Evolutionary conservation across 352 stramenopile species (phyloP), one percentile per base, ranked within the genome.

Genomic region (Phytophthora melonis): DNA sequence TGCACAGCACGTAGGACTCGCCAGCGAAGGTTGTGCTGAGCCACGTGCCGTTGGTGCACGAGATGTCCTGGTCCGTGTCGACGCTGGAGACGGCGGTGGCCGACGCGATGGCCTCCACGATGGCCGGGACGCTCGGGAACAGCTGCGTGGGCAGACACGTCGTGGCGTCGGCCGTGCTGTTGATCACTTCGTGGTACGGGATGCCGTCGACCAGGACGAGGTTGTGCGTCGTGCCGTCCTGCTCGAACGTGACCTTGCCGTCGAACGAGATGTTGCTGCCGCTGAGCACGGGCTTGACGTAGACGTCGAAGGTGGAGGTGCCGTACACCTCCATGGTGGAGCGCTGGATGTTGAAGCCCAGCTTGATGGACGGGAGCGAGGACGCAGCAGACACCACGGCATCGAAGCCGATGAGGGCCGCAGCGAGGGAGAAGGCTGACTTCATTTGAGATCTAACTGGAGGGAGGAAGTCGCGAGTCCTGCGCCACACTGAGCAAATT

Each of bases 291-390:
- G 77, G 80, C 52, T 80, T 84, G 14, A 85, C 76, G 63, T 86
- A 77, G 34, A 88, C 68, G 25, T 83, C 72, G 16, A 89, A 87
- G 55, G 59, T 70, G 54, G 73, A 75, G 36, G 77, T 41, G n/a
- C 80, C 78, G 56, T 89, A 82, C 47, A 88, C 70, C 14, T 75
- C 70, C 81, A 91, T 89, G 19, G 81, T 79, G 54, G 66, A 75
- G 21, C 84, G 81, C 58, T 89, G 84, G 66, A 86, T 78, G 39
- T 78, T 74, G 76, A 91, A 82, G 7, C 56, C 70, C 7, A 88
- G 65, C 19, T 75, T 77, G 52, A 86, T 59, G 14, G 70, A 83
- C 16, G 78, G 61, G 25, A 83, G 64, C 21, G 75, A 67, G 5
- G 65, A 71, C 11, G 65, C 43, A 5, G 69, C 72, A 55, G 50